Evolutionary conservation across 1,284 basidiomycete genomes (phyloP).

Genomic region (Phlebopus sp.): DNA sequence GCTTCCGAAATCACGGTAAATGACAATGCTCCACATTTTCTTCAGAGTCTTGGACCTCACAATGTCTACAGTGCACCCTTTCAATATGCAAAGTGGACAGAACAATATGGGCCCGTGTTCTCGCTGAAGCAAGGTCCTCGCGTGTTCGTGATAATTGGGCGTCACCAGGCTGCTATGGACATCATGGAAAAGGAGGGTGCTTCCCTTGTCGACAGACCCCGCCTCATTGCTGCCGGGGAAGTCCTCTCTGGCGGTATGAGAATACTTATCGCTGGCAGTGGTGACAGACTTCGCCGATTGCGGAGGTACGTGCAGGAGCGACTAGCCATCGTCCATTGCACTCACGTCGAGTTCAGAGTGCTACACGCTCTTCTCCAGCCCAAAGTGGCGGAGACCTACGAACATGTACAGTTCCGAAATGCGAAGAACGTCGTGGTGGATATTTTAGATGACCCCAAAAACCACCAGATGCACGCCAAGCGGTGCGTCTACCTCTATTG

Average conservation of each 20-base stretch:
- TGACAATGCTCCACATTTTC: background rate
- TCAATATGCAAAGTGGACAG: constrained; percentile 22
- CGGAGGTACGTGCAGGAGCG: constrained; percentile 14
- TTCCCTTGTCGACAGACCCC: constrained; percentile 17
- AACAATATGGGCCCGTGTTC: constrained; percentile 31
- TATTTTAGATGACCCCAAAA: constrained; percentile 43
- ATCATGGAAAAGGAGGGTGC: constrained; percentile 22
- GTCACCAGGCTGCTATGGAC: constrained; percentile 19
- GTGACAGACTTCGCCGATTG: constrained; percentile 1
- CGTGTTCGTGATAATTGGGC: constrained; percentile 24
- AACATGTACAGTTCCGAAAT: constrained; percentile 42
- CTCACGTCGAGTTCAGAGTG: constrained; percentile 33
- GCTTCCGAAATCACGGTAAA: constrained; percentile 20
- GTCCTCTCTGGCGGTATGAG: constrained; percentile 4
- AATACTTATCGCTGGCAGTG: background rate
- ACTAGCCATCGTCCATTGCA: background rate
- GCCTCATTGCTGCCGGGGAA: constrained; percentile 8
- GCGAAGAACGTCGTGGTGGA: constrained; percentile 50
- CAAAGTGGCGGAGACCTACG: constrained; percentile 43
- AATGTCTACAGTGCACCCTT: constrained; percentile 12
- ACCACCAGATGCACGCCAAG: constrained; percentile 50
- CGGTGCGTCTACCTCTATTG: constrained; percentile 31
- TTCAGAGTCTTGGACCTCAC: background rate
- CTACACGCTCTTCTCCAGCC: constrained; percentile 53
- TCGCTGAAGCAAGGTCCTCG: constrained; percentile 20